These are phyloP conservation scores for Castanea crenata DNA, from an alignment of 306 rosid species.

Conservation along the genomic window DNA sequence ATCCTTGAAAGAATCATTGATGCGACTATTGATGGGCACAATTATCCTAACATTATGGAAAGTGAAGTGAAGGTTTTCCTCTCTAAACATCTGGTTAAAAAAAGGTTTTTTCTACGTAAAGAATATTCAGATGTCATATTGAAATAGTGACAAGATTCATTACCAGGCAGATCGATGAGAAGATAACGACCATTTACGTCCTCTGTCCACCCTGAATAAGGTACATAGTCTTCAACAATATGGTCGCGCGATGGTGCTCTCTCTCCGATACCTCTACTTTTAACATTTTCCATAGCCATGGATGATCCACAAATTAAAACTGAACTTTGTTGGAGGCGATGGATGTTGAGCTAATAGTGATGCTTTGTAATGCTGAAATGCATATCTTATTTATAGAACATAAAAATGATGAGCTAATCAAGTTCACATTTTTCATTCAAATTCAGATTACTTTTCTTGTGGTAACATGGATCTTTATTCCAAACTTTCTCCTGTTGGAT, in stretches of 20 bases:
- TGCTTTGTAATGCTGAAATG: conserved; percentile 18
- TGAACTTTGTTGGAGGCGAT: neutral
- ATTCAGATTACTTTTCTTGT: conserved; percentile 40
- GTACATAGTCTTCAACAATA: conserved; percentile 38
- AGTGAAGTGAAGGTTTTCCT: neutral
- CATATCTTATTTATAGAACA: conserved; percentile 10
- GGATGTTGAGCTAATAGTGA: neutral
- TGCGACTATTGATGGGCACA: neutral
- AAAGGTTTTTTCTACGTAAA: neutral
- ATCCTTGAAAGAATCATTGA: neutral
- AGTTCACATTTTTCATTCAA: neutral
- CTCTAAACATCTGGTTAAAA: neutral
- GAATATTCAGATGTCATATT: neutral
- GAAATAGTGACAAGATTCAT: neutral
- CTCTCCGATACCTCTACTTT: conserved; percentile 29
- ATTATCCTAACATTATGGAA: neutral
- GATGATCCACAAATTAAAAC: neutral
- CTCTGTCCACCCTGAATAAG: conserved; percentile 58
- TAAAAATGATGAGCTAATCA: neutral
- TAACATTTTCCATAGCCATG: conserved; percentile 41
- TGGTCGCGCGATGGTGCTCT: conserved; percentile 12
- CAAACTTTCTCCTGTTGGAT: conserved; percentile 40
- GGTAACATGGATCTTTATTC: conserved; percentile 43
- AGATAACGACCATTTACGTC: conserved; percentile 56
- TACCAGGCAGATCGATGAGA: conserved; percentile 78